Percentiles rank a stretch among this genome's conserved stretches.
Evolutionary conservation across 2,329 filamentous ascomycete genomes (phyloP).

Genomic region (Sphaerulina vaccinii): DNA sequence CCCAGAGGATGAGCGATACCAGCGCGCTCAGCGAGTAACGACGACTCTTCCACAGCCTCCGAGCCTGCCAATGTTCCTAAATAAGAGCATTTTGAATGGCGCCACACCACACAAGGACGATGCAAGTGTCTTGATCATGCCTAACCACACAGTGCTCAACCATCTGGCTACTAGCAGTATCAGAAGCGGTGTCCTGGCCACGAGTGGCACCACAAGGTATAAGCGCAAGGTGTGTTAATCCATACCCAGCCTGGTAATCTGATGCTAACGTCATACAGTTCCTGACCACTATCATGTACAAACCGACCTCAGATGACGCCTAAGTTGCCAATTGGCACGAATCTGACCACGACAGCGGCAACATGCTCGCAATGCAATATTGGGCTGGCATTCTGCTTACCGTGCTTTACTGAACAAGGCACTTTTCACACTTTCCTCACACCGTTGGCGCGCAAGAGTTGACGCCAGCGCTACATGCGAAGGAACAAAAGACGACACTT

Average conservation of each 20-base stretch:
- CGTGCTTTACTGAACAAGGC: neutral
- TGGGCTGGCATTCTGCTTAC: neutral
- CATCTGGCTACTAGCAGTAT: conserved; percentile 97
- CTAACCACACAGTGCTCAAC: conserved; percentile 95
- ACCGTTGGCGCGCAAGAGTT: conserved; percentile 10
- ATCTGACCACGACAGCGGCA: neutral
- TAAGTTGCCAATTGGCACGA: conserved; percentile 23
- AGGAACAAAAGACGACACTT: neutral
- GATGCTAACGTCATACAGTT: conserved; percentile 59
- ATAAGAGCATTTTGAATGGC: conserved; percentile 91
- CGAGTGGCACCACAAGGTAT: conserved; percentile 95
- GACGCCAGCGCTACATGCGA: conserved; percentile 5
- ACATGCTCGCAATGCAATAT: neutral
- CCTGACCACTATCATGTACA: conserved; percentile 96
- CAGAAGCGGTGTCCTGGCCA: conserved; percentile 91
- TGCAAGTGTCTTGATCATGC: conserved; percentile 93
- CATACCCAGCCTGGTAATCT: neutral
- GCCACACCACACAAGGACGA: conserved; percentile 94
- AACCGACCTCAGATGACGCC: conserved; percentile 63
- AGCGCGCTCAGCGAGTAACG: conserved; percentile 71
- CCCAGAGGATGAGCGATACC: conserved; percentile 71
- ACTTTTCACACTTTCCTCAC: neutral
- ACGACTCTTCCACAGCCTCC: conserved; percentile 81
- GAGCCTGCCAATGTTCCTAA: conserved; percentile 82
- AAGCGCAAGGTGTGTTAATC: conserved; percentile 72